These are phyloP conservation scores for Phytophthora foliorum DNA, from an alignment of 352 stramenopile genomes.

Conservation along the genomic window DNA sequence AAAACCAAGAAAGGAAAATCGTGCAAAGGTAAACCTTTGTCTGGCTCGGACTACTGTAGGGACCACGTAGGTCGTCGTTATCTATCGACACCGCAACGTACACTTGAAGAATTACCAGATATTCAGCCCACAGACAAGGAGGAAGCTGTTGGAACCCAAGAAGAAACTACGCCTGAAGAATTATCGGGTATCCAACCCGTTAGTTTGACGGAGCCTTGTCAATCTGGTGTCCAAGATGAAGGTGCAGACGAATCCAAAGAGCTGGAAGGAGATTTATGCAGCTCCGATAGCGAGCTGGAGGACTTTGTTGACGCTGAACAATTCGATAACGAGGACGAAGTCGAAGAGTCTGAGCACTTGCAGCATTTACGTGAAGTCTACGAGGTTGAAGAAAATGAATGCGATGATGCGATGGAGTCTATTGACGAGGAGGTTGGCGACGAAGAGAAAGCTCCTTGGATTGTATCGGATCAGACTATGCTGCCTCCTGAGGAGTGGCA, in stretches of 20 bases:
- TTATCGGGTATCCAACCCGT: too few species aligned
- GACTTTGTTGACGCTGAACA: constrained; percentile 51
- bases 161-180: background rate
- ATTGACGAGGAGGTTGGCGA: constrained; percentile 44
- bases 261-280: constrained; percentile 31
- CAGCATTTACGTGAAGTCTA: constrained; percentile 88
- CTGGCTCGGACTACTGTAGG: constrained; percentile 47
- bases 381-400: constrained; percentile 60
- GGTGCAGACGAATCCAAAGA: constrained; percentile 4
- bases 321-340: constrained; percentile 68
- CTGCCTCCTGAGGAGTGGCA: constrained; percentile 55
- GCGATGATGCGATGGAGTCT: constrained; percentile 20
- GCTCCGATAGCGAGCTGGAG: constrained; percentile 47
- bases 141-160: background rate
- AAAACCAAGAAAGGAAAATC: constrained; percentile 56
- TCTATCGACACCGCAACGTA: background rate
- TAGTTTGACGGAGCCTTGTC: background rate
- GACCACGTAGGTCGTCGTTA: constrained; percentile 39
- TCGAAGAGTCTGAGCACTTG: constrained; percentile 83
- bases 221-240: background rate
- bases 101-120: background rate
- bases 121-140: background rate
- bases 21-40: constrained; percentile 43
- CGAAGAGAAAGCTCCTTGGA: constrained; percentile 36
- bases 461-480: constrained; percentile 25